Base-by-base conservation (phyloP, 192 early-diverging fungal species). In the Spizellomyces punctatus region DNA sequence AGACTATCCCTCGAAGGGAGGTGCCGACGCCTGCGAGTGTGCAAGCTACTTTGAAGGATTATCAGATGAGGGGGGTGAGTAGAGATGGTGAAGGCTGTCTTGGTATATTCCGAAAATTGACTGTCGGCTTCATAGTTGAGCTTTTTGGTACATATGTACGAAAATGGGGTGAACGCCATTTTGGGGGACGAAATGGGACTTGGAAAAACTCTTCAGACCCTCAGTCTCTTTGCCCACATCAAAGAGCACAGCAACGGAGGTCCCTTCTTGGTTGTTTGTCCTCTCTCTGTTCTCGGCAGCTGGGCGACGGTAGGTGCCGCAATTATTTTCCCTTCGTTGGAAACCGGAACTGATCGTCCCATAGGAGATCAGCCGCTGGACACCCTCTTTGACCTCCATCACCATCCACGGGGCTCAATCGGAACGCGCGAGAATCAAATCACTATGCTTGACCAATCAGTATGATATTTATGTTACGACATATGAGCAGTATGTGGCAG, bases 141-240 rank as follows among this genome's bases (percentile, higher is more conserved):
- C 72, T 99, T 95, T 92, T 77, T 99, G 75, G 88, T 92, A 42
- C 92, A 88, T 71, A 82, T 96, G 8, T 98, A 94, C 77, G 91
- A 96, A 50, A 98, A 97, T 78, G 94, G 97, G 36, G 77, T 96
- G 45, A 98, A 96, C 66, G 97, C 94, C n/a, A 98, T 98, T 72
- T 73, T 96, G 55, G 94, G 70, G 27, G 80, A 81, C 48, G 80
- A 81, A 62, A 81, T 82, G 81, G 82, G 85, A 0, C 70, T 87
- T 41, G 88, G 88, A 56, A 78, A 93, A 84, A 96, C 97, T 0
- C 82, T 99, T 45, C 97, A 99, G 81, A 96, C 96, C 0, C 94
- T 99, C 42, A 80, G 91, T 8, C 91, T 99, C 56, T 81, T 99
- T 36, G 84, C 87, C 48, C 91, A 91, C 76, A 75, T 98, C 50